Evolutionary conservation across 2,329 filamentous ascomycete genomes (phyloP).

Genomic region (Madurella fahalii): DNA sequence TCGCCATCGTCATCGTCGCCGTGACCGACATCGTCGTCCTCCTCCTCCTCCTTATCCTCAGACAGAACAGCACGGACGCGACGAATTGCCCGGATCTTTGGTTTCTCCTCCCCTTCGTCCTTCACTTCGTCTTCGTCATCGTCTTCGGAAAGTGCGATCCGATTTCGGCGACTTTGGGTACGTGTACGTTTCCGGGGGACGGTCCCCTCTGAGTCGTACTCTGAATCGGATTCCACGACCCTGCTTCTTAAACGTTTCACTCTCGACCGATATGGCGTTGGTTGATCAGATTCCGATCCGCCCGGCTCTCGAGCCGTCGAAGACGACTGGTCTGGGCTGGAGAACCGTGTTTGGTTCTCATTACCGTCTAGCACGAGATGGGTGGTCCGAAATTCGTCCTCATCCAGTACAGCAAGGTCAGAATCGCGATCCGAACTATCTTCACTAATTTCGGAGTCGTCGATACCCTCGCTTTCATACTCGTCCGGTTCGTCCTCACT

Average conservation of each 20-base stretch:
- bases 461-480: constrained; percentile 23
- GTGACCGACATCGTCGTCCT: too few relatives aligned
- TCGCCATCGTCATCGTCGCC: too few relatives aligned
- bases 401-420: constrained; percentile 12
- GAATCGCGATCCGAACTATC: constrained; percentile 1
- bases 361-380: constrained; percentile 1
- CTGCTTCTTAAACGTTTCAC: constrained; percentile 10
- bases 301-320: constrained; percentile 4
- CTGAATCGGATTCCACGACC: constrained; percentile 14
- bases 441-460: constrained; percentile 18
- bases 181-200: constrained; percentile 9
- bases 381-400: constrained; percentile 1
- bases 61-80: constrained; percentile 1
- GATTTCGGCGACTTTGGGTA: background rate
- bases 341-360: constrained; percentile 9
- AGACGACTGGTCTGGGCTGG: constrained; percentile 16
- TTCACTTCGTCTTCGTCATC: background rate
- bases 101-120: background rate
- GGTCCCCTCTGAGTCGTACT: constrained; percentile 12
- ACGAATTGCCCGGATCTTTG: background rate
- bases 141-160: background rate
- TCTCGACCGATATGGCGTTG: background rate
- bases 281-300: constrained; percentile 4
- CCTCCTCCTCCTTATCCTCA: background rate
- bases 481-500: constrained; percentile 12